Conservation (phyloP, 2,329 filamentous ascomycete genomes). For the Seiridium unicorne region DNA sequence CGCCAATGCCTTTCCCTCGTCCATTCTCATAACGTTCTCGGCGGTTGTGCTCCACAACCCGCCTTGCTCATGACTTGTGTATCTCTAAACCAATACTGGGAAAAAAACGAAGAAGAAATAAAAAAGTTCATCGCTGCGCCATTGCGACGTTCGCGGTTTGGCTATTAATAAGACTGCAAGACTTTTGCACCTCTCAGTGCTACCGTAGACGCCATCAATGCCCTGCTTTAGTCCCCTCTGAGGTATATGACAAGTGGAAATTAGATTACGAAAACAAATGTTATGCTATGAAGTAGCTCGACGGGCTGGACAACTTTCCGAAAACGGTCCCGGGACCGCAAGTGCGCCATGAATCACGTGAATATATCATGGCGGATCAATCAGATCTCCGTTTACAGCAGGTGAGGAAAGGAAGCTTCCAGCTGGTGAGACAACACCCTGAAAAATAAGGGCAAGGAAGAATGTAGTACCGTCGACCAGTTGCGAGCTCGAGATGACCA, state of each 20-base stretch:
- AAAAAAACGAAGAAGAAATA: background rate
- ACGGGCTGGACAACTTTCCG: background rate
- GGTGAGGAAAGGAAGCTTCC: background rate
- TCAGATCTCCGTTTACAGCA: background rate
- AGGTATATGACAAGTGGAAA: conserved; percentile 10
- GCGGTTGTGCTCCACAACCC: too few relatives aligned
- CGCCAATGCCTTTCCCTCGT: too few relatives aligned
- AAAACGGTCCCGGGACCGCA: background rate
- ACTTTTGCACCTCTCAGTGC: background rate
- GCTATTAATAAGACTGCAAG: background rate
- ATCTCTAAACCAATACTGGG: background rate
- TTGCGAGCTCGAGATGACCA: background rate
- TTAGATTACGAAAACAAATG: conserved; percentile 7
- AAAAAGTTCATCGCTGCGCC: background rate
- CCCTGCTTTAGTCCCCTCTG: background rate
- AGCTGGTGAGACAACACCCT: background rate
- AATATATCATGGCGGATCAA: background rate
- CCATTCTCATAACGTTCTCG: too few relatives aligned
- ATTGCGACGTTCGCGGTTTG: background rate
- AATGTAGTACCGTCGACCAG: background rate
- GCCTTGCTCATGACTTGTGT: too few relatives aligned
- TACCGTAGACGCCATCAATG: background rate
- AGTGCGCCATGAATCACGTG: background rate
- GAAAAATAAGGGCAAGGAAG: background rate
- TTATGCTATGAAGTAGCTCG: background rate